Percentiles rank a stretch among this genome's conserved stretches.
Evolutionary conservation across 108 stramenopile genomes (phyloP).

Genomic region (Cyclotella cryptica): DNA sequence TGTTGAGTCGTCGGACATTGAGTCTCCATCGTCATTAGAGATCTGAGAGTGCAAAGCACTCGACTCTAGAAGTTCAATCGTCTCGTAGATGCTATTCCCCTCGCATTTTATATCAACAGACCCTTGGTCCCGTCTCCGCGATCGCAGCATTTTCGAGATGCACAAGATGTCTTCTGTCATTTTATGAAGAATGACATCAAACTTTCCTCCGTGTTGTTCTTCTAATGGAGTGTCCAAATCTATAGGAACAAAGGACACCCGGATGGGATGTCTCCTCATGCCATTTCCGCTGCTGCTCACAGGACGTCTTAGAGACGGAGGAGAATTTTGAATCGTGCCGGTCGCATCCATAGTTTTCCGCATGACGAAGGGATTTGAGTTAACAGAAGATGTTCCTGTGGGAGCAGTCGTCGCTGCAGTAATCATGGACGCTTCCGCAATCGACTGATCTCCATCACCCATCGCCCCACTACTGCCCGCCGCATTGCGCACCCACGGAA

Average conservation of each 20-base stretch:
- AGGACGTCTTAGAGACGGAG: background rate
- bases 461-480: background rate
- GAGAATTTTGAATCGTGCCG: background rate
- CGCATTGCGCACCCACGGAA: conserved; percentile 31
- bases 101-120: background rate
- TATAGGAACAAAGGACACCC: conserved; percentile 83
- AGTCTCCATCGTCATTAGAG: conserved; percentile 14
- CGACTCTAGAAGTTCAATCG: conserved; percentile 2
- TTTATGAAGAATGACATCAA: conserved; percentile 88
- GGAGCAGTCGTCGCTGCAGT: conserved; percentile 23
- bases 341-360: background rate
- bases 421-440: conserved; percentile 11
- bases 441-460: conserved; percentile 12
- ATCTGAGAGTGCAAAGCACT: background rate
- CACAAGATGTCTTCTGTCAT: conserved; percentile 88
- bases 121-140: background rate
- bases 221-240: conserved; percentile 79
- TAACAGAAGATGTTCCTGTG: conserved; percentile 12
- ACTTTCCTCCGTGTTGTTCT: conserved; percentile 85
- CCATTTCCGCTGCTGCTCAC: background rate
- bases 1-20: background rate
- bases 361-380: background rate
- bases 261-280: conserved; percentile 54
- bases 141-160: conserved; percentile 52
- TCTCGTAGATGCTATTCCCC: conserved; percentile 6